Conservation (phyloP, 2,329 filamentous ascomycete genomes). For the Aspergillus nomiae region DNA sequence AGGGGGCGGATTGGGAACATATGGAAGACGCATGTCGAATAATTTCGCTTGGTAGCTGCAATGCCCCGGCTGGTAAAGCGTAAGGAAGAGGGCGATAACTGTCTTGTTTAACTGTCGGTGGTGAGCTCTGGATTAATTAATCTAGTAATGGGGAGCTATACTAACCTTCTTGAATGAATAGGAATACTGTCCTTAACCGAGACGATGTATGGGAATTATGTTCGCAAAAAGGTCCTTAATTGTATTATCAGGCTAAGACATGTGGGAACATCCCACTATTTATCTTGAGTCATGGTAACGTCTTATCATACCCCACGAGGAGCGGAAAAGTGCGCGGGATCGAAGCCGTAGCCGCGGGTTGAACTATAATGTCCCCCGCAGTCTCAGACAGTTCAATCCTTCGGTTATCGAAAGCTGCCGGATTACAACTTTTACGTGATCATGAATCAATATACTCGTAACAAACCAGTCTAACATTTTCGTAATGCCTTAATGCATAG, state of each 20-base stretch:
- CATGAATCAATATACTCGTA: background rate
- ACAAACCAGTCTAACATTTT: background rate
- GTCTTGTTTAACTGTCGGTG: background rate
- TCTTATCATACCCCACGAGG: slow-evolving; percentile 23
- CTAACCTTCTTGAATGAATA: background rate
- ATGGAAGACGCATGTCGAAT: slow-evolving; percentile 56
- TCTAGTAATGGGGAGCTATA: background rate
- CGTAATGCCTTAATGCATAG: background rate
- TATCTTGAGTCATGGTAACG: slow-evolving; percentile 12
- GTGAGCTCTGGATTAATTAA: background rate
- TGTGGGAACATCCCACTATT: slow-evolving; percentile 13
- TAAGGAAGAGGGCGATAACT: background rate
- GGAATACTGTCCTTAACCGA: background rate
- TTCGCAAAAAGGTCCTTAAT: background rate
- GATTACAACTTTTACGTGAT: too few relatives aligned
- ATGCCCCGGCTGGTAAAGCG: background rate
- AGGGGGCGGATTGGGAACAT: slow-evolving; percentile 54
- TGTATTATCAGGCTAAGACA: background rate
- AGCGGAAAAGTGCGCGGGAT: slow-evolving; percentile 21
- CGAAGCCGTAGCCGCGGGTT: slow-evolving; percentile 2
- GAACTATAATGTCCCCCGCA: background rate
- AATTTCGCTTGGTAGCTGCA: background rate
- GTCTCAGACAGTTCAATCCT: background rate
- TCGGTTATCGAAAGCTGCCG: background rate
- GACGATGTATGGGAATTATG: background rate